Percentiles rank a stretch among this genome's conserved stretches.
Conservation (phyloP, 2,329 filamentous ascomycete genomes). For the Zymoseptoria tritici region DNA sequence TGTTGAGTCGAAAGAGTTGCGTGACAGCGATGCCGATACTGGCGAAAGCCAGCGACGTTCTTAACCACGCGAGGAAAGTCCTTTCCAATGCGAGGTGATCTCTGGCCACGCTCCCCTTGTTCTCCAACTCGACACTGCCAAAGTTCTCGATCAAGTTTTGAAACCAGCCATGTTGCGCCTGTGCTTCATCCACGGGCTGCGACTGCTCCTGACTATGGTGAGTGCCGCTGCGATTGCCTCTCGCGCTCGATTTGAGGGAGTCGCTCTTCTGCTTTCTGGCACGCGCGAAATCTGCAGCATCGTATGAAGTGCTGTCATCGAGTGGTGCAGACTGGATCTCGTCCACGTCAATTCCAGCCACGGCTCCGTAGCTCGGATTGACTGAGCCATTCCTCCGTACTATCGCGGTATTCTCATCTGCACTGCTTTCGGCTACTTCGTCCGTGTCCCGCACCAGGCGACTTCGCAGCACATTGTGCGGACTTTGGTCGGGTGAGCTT, state of each 20-base stretch:
- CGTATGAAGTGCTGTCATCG: constrained; percentile 4
- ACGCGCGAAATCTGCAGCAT: background rate
- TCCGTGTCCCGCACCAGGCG: constrained; percentile 9
- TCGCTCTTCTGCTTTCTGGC: constrained; percentile 15
- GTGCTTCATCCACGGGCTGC: constrained; percentile 8
- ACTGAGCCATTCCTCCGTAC: constrained; percentile 17
- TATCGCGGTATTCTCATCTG: constrained; percentile 38
- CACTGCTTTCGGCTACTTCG: constrained; percentile 29
- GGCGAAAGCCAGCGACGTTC: constrained; percentile 73
- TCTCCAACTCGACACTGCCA: constrained; percentile 68
- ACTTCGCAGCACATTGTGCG: constrained; percentile 7
- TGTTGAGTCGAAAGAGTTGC: constrained; percentile 77
- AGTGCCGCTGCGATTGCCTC: constrained; percentile 5
- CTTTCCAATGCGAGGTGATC: constrained; percentile 76
- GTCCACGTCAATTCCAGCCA: constrained; percentile 15
- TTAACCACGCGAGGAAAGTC: constrained; percentile 78
- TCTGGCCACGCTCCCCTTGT: constrained; percentile 75
- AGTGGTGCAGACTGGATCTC: constrained; percentile 13
- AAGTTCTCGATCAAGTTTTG: constrained; percentile 50
- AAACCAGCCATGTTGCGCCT: constrained; percentile 44
- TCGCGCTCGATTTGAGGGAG: constrained; percentile 7
- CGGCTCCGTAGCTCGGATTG: constrained; percentile 19
- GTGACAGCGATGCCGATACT: constrained; percentile 78
- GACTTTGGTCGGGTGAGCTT: constrained; percentile 5
- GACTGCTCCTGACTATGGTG: background rate